Conservation (phyloP, 352 stramenopile genomes). For the Pythium rhizo-oryzae region DNA sequence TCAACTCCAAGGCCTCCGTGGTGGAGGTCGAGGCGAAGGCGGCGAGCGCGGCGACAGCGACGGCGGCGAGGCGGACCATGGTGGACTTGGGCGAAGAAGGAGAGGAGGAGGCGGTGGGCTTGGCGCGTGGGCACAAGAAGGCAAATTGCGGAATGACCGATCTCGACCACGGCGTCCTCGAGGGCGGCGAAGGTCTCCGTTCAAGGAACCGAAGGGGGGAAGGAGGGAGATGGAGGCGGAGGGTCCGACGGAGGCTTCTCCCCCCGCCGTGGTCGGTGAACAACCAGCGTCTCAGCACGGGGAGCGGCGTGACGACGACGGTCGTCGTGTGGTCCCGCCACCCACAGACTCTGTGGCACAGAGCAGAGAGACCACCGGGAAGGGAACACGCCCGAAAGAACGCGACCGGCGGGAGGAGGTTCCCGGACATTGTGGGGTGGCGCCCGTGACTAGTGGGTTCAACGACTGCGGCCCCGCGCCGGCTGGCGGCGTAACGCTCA, state of each 20-base stretch:
- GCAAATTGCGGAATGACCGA: conserved; percentile 15
- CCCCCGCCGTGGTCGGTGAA: not conserved
- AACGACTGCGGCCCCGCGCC: not conserved
- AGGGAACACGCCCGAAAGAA: not conserved
- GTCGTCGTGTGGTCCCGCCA: not conserved
- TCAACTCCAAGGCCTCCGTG: not conserved
- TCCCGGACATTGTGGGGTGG: not conserved
- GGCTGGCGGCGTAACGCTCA: not conserved
- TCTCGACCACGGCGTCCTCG: not conserved
- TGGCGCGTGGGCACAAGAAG: conserved; percentile 17
- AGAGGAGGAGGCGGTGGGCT: not conserved
- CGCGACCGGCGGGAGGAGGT: not conserved
- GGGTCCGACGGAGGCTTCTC: not conserved
- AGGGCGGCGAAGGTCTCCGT: not conserved
- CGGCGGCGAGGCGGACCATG: conserved; percentile 12
- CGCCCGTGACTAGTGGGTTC: not conserved
- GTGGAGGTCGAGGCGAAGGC: not conserved
- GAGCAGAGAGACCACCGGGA: not conserved
- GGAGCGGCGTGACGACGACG: not conserved
- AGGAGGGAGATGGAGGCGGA: not conserved
- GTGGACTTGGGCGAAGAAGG: not conserved
- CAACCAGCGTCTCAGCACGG: not conserved
- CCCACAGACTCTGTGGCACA: not conserved
- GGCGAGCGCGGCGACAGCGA: conserved; percentile 10
- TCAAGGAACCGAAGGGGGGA: not conserved